Conservation (phyloP, 2,329 filamentous ascomycete species). For the Blastomyces percursus region DNA sequence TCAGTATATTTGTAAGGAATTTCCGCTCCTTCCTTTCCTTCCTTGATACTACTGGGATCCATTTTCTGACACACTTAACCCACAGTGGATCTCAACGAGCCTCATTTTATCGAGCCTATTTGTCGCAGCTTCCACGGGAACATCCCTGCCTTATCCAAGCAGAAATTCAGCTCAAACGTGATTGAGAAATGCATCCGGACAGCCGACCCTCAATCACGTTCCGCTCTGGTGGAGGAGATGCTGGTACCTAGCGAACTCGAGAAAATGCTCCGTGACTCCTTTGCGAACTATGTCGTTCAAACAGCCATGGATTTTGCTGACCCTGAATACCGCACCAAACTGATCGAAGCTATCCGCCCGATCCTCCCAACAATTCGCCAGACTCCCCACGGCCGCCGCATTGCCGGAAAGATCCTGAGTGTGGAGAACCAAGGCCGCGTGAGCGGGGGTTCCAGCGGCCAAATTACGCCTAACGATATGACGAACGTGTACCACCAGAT, state of each 20-base stretch:
- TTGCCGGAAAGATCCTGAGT: conserved; percentile 71
- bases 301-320: conserved; percentile 84
- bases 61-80: neutral
- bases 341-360: conserved; percentile 77
- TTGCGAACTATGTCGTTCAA: conserved; percentile 96
- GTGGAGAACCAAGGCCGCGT: conserved; percentile 36
- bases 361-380: conserved; percentile 74
- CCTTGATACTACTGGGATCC: neutral
- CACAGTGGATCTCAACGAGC: conserved; percentile 69
- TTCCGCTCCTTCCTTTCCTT: neutral
- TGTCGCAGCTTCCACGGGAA: conserved; percentile 68
- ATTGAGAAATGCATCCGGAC: conserved; percentile 94
- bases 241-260: conserved; percentile 61
- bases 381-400: conserved; percentile 88
- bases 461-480: conserved; percentile 32
- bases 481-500: conserved; percentile 24
- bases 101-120: conserved; percentile 76
- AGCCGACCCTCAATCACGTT: conserved; percentile 61
- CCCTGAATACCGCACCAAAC: conserved; percentile 56
- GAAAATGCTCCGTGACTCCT: conserved; percentile 78
- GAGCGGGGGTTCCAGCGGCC: conserved; percentile 29
- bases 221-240: conserved; percentile 77
- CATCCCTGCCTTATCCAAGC: conserved; percentile 65
- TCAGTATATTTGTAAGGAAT: conserved; percentile 63
- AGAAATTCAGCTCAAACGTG: conserved; percentile 99